phyloP scores from a whole-genome alignment of 2,329 filamentous ascomycete genomes.

The Helicocarpus griseus region DNA sequence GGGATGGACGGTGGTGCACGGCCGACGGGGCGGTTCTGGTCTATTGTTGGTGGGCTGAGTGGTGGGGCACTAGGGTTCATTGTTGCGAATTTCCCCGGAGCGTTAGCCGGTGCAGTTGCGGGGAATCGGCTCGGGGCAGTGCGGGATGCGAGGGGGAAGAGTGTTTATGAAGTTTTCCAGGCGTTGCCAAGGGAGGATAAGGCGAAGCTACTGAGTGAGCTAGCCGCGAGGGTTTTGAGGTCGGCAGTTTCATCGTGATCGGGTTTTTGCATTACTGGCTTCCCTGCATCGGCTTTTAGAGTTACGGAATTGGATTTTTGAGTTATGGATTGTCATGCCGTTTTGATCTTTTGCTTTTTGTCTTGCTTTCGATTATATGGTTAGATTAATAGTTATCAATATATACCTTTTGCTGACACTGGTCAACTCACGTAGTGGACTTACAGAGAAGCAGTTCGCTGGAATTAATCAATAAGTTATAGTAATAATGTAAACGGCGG shows the following conservation, averaged over 20 bases:
- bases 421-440: too few species aligned
- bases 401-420: too few species aligned
- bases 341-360: too few species aligned
- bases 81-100: conserved; percentile 79
- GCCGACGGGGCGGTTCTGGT: conserved; percentile 70
- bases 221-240: conserved; percentile 74
- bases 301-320: too few species aligned
- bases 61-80: conserved; percentile 92
- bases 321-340: too few species aligned
- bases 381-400: too few species aligned
- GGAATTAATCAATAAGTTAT: too few species aligned
- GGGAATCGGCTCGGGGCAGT: conserved; percentile 87
- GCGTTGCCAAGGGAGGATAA: conserved; percentile 77
- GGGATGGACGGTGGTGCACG: conserved; percentile 39
- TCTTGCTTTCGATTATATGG: too few species aligned
- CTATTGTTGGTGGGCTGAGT: conserved; percentile 70
- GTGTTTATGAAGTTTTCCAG: conserved; percentile 82
- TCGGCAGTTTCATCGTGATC: conserved; percentile 18
- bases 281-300: too few species aligned
- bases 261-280: too few species aligned
- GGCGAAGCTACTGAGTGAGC: conserved; percentile 67
- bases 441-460: too few species aligned
- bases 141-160: conserved; percentile 84
- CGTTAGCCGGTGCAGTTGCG: conserved; percentile 81
- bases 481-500: too few species aligned